Conservation (phyloP, 164 flowering plant species). For the Cinnamomum micranthum region DNA sequence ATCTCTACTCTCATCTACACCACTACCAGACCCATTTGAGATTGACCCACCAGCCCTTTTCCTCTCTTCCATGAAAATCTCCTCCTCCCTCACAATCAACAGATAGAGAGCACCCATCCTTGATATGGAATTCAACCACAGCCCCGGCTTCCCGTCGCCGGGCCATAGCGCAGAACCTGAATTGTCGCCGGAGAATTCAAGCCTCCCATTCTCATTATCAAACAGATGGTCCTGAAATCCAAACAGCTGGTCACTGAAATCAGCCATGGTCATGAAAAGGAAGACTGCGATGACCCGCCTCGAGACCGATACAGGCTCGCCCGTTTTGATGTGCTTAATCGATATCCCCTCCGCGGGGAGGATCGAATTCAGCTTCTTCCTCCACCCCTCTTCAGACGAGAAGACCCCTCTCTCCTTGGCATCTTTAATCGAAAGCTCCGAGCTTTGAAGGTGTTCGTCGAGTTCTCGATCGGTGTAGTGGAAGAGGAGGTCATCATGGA, state of each 20-base stretch:
- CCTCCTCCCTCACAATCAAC: slow-evolving; percentile 71
- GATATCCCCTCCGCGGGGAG: slow-evolving; percentile 56
- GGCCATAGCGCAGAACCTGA: slow-evolving; percentile 61
- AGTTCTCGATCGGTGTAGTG: slow-evolving; percentile 61
- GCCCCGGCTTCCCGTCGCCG: slow-evolving; percentile 88
- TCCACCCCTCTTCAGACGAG: slow-evolving; percentile 53
- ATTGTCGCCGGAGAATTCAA: slow-evolving; percentile 63
- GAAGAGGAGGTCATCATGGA: slow-evolving; percentile 82
- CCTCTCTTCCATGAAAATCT: slow-evolving; percentile 40
- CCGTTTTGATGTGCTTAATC: slow-evolving; percentile 75
- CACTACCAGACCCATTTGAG: background rate
- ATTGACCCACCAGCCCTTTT: slow-evolving; percentile 19
- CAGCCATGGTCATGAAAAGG: slow-evolving; percentile 83
- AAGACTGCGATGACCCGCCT: slow-evolving; percentile 69
- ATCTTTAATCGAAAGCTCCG: slow-evolving; percentile 40
- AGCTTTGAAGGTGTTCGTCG: slow-evolving; percentile 46
- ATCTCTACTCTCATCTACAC: slow-evolving; percentile 27
- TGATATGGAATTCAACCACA: slow-evolving; percentile 82
- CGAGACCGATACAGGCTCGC: slow-evolving; percentile 61
- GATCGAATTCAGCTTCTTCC: slow-evolving; percentile 51
- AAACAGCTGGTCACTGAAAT: slow-evolving; percentile 84
- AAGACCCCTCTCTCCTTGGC: slow-evolving; percentile 36
- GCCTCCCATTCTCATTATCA: slow-evolving; percentile 57
- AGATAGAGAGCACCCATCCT: slow-evolving; percentile 76
- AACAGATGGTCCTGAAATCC: slow-evolving; percentile 78